Conservation (phyloP, 495 filamentous ascomycete species). For the Penicillium psychrofluorescens region DNA sequence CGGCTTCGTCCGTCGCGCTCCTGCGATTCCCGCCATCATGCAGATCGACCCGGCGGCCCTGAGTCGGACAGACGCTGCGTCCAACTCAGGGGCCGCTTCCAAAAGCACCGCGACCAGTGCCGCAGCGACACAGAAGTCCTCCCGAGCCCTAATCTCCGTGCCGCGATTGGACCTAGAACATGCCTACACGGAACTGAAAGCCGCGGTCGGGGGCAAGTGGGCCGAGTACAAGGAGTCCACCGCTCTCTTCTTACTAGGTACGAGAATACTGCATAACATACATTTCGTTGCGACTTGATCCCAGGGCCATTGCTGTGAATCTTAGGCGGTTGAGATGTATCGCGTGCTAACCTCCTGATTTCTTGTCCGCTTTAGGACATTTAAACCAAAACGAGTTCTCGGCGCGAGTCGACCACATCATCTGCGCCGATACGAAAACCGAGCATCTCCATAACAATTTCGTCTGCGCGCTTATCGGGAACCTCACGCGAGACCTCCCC, state of each 20-base stretch:
- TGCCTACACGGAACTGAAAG: slow-evolving; percentile 79
- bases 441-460: slow-evolving; percentile 90
- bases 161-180: slow-evolving; percentile 88
- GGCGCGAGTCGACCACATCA: slow-evolving; percentile 63
- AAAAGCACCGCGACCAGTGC: slow-evolving; percentile 44
- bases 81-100: slow-evolving; percentile 52
- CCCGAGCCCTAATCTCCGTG: slow-evolving; percentile 56
- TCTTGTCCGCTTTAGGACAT: slow-evolving; percentile 47
- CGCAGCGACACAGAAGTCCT: slow-evolving; percentile 22
- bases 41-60: slow-evolving; percentile 82
- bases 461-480: slow-evolving; percentile 75
- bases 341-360: slow-evolving; percentile 13
- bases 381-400: slow-evolving; percentile 81
- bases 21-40: slow-evolving; percentile 47
- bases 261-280: slow-evolving; percentile 18
- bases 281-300: background rate
- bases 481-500: slow-evolving; percentile 80
- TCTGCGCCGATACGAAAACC: slow-evolving; percentile 60
- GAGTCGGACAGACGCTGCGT: slow-evolving; percentile 58
- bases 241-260: slow-evolving; percentile 75
- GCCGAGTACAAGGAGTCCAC: slow-evolving; percentile 77
- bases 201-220: slow-evolving; percentile 79
- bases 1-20: slow-evolving; percentile 39
- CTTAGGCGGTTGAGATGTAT: too few relatives aligned
- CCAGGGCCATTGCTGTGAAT: background rate